Conservation (phyloP, 2,329 filamentous ascomycete genomes). For the Orbilia ellipsospora region DNA sequence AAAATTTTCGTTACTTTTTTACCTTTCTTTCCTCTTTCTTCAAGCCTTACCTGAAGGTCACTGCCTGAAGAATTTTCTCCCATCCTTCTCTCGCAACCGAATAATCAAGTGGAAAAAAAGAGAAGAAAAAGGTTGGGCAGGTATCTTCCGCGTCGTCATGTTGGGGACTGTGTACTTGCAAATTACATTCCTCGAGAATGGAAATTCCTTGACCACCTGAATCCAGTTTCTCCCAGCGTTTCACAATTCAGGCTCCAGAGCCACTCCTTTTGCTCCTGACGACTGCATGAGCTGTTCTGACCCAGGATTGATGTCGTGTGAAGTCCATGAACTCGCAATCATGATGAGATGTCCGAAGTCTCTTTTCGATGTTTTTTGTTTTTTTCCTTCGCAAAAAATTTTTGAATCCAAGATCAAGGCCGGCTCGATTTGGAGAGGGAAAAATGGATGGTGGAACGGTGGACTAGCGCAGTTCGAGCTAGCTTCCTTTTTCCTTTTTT, state of each 20-base stretch:
- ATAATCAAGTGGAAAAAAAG: constrained; percentile 8
- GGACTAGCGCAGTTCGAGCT: constrained; percentile 24
- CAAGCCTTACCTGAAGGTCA: constrained; percentile 37
- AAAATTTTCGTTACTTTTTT: not conserved
- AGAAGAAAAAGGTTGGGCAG: constrained; percentile 40
- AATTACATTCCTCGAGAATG: constrained; percentile 32
- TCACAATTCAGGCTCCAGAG: constrained; percentile 38
- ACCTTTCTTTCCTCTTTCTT: not conserved
- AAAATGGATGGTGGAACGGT: constrained; percentile 16
- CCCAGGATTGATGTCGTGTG: constrained; percentile 33
- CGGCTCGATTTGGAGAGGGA: constrained; percentile 14
- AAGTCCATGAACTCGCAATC: constrained; percentile 41
- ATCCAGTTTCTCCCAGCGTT: constrained; percentile 39
- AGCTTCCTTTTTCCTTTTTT: constrained; percentile 27
- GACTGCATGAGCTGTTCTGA: constrained; percentile 47
- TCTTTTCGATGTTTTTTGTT: not conserved
- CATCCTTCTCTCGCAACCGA: constrained; percentile 31
- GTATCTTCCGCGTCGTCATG: constrained; percentile 45
- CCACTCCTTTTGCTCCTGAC: constrained; percentile 46
- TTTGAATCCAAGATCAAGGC: constrained; percentile 15
- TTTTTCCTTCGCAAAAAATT: not conserved
- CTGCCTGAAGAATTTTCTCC: constrained; percentile 50
- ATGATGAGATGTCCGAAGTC: constrained; percentile 35
- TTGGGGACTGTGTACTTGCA: constrained; percentile 30
- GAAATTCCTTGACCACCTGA: constrained; percentile 28